These are phyloP conservation scores for Brassica napus DNA, from an alignment of 345 rosid genomes.

Conservation along the genomic window DNA sequence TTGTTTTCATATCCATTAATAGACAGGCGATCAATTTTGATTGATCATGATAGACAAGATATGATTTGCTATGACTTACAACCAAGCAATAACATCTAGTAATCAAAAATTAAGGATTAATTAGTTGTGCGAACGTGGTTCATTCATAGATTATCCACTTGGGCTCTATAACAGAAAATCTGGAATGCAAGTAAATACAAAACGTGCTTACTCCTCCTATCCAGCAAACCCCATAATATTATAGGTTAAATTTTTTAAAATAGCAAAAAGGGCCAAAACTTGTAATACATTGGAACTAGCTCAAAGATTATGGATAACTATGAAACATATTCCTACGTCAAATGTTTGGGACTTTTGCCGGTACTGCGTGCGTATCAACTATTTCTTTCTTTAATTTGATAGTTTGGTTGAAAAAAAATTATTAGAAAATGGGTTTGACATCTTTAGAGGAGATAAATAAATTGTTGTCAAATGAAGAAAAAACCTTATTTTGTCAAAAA, in stretches of 20 bases:
- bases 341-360: slow-evolving; percentile 34
- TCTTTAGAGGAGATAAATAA: slow-evolving; percentile 4
- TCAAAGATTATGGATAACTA: slow-evolving; percentile 24
- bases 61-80: not conserved
- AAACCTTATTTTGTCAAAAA: not conserved
- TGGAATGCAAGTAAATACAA: not conserved
- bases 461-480: slow-evolving; percentile 2
- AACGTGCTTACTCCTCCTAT: not conserved
- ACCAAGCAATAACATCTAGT: not conserved
- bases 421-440: slow-evolving; percentile 3
- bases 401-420: not conserved
- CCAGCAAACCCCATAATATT: slow-evolving; percentile 12
- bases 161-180: not conserved
- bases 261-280: not conserved
- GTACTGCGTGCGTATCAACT: slow-evolving; percentile 17
- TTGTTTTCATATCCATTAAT: not conserved
- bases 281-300: not conserved
- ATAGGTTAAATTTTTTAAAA: not conserved
- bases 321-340: slow-evolving; percentile 36
- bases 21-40: not conserved
- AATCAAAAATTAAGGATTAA: not conserved
- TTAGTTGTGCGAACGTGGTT: not conserved
- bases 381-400: slow-evolving; percentile 2
- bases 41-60: not conserved
- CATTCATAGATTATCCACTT: slow-evolving; percentile 5